Percentiles rank a stretch among this genome's conserved stretches.
Conservation (phyloP, 257 asterid species). For the Solanum bulbocastanum region DNA sequence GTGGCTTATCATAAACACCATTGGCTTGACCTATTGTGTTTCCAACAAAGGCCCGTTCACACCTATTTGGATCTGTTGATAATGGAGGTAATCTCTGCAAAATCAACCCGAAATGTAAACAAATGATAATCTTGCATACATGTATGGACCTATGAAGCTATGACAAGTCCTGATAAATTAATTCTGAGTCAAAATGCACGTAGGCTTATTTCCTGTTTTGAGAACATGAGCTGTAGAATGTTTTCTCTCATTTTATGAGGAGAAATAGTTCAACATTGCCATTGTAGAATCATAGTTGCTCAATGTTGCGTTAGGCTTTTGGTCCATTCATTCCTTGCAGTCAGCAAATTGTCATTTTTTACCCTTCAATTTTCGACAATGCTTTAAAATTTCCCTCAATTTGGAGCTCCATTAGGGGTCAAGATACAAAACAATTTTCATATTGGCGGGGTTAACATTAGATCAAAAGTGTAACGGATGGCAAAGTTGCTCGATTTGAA, state of each 20-base stretch:
- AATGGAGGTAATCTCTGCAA: conserved; percentile 91
- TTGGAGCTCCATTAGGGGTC: neutral
- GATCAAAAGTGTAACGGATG: neutral
- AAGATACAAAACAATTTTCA: neutral
- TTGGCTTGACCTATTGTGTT: conserved; percentile 97
- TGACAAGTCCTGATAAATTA: neutral
- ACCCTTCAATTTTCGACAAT: neutral
- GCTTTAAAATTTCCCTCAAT: neutral
- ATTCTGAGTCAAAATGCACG: neutral
- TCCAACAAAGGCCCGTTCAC: conserved; percentile 89
- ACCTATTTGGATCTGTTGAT: conserved; percentile 74
- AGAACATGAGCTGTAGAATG: neutral
- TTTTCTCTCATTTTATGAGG: neutral
- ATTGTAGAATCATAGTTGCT: neutral
- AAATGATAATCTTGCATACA: neutral
- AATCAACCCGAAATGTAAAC: conserved; percentile 1
- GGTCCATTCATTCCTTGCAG: neutral
- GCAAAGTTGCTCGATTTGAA: neutral
- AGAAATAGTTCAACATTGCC: neutral
- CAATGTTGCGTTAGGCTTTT: neutral
- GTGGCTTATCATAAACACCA: conserved; percentile 94
- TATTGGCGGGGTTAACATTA: neutral
- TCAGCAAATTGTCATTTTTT: neutral
- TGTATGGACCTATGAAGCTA: neutral
- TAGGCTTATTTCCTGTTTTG: neutral